Percentiles rank a stretch among this genome's conserved stretches.
Conservation (phyloP, 2,329 filamentous ascomycete species). For the Alternaria incomplexa region DNA sequence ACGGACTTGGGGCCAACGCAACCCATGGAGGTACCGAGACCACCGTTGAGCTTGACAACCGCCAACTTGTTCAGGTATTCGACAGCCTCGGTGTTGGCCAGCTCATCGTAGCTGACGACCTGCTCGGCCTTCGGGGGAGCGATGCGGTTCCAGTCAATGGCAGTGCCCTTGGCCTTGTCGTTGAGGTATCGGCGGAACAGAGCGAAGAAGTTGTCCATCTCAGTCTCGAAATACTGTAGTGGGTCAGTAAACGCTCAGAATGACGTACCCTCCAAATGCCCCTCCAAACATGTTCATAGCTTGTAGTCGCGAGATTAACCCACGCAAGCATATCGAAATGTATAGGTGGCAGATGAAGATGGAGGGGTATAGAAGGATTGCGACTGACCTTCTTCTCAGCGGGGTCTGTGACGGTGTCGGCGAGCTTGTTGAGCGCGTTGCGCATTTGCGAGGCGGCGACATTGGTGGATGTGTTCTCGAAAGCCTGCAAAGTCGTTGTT, state of each 20-base stretch:
- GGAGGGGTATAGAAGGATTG: not conserved
- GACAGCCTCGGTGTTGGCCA: conserved; percentile 87
- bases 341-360: not conserved
- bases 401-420: conserved; percentile 86
- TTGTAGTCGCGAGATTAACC: not conserved
- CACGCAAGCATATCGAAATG: not conserved
- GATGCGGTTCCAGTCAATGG: conserved; percentile 96
- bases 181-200: conserved; percentile 98
- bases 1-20: conserved; percentile 99
- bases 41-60: conserved; percentile 98
- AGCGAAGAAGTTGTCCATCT: conserved; percentile 99
- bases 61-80: conserved; percentile 97
- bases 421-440: conserved; percentile 91
- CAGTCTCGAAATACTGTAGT: conserved; percentile 86
- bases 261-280: conserved; percentile 9
- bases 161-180: conserved; percentile 98
- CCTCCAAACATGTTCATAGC: conserved; percentile 1
- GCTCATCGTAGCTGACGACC: conserved; percentile 92
- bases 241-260: conserved; percentile 23
- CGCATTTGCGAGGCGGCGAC: conserved; percentile 99
- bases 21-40: conserved; percentile 99
- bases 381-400: conserved; percentile 75
- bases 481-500: conserved; percentile 68
- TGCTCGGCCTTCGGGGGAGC: conserved; percentile 90
- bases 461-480: conserved; percentile 98